Percentiles rank a stretch among this genome's conserved stretches.
These are phyloP conservation scores for Fusarium sp. DNA, from an alignment of 2,329 filamentous ascomycete species.

Conservation along the genomic window DNA sequence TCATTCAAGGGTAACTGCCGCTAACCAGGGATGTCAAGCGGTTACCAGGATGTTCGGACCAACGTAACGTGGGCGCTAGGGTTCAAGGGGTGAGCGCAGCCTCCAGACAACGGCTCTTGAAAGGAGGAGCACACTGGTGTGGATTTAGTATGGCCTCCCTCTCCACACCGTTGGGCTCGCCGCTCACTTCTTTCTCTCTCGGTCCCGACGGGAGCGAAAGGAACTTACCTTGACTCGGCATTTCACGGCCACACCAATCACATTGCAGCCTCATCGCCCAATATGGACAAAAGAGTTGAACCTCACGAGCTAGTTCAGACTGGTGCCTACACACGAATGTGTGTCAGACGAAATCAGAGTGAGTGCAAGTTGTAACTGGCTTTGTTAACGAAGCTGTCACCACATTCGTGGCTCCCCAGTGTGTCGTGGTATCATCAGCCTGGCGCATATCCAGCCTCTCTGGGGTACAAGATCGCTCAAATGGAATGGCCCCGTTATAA, in stretches of 20 bases:
- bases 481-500: slow-evolving; percentile 1
- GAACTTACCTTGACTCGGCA: slow-evolving; percentile 36
- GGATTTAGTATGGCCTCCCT: slow-evolving; percentile 6
- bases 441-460: background rate
- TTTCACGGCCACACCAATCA: slow-evolving; percentile 33
- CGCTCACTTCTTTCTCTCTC: slow-evolving; percentile 21
- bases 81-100: slow-evolving; percentile 6
- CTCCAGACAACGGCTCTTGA: slow-evolving; percentile 8
- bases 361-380: background rate
- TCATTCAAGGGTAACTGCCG: slow-evolving; percentile 28
- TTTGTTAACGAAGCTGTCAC: background rate
- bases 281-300: slow-evolving; percentile 10
- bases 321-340: background rate
- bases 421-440: background rate
- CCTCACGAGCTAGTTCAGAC: background rate
- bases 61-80: slow-evolving; percentile 40
- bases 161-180: slow-evolving; percentile 38
- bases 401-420: background rate
- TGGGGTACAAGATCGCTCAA: background rate
- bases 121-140: slow-evolving; percentile 11
- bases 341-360: background rate
- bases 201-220: slow-evolving; percentile 42
- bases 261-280: background rate
- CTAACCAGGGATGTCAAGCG: slow-evolving; percentile 28
- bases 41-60: slow-evolving; percentile 33